Conservation (phyloP, 352 stramenopile species). For the Phytophthora citrophthora region DNA sequence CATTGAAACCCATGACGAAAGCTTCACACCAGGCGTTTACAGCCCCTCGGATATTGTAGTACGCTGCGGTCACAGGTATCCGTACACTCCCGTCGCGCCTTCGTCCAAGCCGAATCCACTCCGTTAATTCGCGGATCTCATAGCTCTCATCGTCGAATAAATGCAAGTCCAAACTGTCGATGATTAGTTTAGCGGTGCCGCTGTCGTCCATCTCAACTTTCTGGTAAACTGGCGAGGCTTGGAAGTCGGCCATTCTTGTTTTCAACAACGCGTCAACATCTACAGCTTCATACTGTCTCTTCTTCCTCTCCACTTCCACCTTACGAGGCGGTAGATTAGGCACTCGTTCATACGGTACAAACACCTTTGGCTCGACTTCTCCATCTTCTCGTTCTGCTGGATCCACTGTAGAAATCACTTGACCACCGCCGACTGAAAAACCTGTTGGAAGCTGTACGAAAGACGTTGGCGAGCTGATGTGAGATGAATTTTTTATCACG, state of each 20-base stretch:
- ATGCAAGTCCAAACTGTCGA: slow-evolving; percentile 68
- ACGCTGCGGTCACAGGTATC: slow-evolving; percentile 74
- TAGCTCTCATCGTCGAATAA: slow-evolving; percentile 86
- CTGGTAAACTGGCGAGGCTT: slow-evolving; percentile 39
- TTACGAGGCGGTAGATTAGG: slow-evolving; percentile 61
- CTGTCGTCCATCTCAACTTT: slow-evolving; percentile 56
- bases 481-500: slow-evolving; percentile 46
- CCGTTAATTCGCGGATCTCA: slow-evolving; percentile 63
- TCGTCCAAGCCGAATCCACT: slow-evolving; percentile 71
- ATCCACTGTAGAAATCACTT: slow-evolving; percentile 48
- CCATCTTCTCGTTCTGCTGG: slow-evolving; percentile 52
- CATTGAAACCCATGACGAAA: slow-evolving; percentile 63
- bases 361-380: slow-evolving; percentile 77
- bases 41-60: slow-evolving; percentile 62
- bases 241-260: slow-evolving; percentile 48
- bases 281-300: slow-evolving; percentile 55
- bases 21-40: slow-evolving; percentile 74
- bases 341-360: slow-evolving; percentile 69
- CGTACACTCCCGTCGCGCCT: slow-evolving; percentile 55
- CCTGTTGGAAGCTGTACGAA: slow-evolving; percentile 45
- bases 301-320: slow-evolving; percentile 77
- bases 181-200: slow-evolving; percentile 54
- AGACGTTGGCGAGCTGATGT: slow-evolving; percentile 43
- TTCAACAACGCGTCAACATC: slow-evolving; percentile 58
- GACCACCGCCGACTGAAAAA: slow-evolving; percentile 57